phyloP scores from a whole-genome alignment of 2,329 filamentous ascomycete genomes.

The Venturia pyrina region DNA sequence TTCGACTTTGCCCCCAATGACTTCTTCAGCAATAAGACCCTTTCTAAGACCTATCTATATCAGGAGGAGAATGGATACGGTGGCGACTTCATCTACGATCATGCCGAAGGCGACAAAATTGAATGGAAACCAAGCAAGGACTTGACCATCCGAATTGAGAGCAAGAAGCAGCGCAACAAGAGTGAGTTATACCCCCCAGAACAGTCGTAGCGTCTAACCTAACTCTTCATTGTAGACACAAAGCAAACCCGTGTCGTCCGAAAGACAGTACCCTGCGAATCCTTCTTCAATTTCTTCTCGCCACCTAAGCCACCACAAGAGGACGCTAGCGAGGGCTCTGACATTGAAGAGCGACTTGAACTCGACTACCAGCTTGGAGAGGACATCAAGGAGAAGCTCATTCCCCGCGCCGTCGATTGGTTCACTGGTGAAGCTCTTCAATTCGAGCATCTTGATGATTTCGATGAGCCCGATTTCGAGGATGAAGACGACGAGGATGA shows the following conservation, averaged over 20 bases:
- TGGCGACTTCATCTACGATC: slow-evolving; percentile 98
- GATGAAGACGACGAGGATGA: slow-evolving; percentile 91
- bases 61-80: slow-evolving; percentile 98
- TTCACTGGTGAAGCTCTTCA: slow-evolving; percentile 97
- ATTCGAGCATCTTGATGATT: slow-evolving; percentile 83
- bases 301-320: slow-evolving; percentile 78
- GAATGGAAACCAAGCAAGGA: slow-evolving; percentile 93
- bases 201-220: neutral
- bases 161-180: slow-evolving; percentile 99
- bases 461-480: slow-evolving; percentile 72
- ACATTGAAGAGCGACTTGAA: slow-evolving; percentile 96
- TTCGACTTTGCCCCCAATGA: slow-evolving; percentile 95
- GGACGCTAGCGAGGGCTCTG: slow-evolving; percentile 65
- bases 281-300: slow-evolving; percentile 97
- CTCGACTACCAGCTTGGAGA: slow-evolving; percentile 98
- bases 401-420: slow-evolving; percentile 97
- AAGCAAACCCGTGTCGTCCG: slow-evolving; percentile 99
- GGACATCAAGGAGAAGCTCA: slow-evolving; percentile 99
- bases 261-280: slow-evolving; percentile 97
- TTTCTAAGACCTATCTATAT: slow-evolving; percentile 98
- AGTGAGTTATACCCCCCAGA: slow-evolving; percentile 50
- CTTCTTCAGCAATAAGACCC: slow-evolving; percentile 93
- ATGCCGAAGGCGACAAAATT: slow-evolving; percentile 96
- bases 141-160: slow-evolving; percentile 87
- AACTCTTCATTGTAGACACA: slow-evolving; percentile 54